Conservation (phyloP, 2,329 filamentous ascomycete genomes). For the Alternaria burnsii region DNA sequence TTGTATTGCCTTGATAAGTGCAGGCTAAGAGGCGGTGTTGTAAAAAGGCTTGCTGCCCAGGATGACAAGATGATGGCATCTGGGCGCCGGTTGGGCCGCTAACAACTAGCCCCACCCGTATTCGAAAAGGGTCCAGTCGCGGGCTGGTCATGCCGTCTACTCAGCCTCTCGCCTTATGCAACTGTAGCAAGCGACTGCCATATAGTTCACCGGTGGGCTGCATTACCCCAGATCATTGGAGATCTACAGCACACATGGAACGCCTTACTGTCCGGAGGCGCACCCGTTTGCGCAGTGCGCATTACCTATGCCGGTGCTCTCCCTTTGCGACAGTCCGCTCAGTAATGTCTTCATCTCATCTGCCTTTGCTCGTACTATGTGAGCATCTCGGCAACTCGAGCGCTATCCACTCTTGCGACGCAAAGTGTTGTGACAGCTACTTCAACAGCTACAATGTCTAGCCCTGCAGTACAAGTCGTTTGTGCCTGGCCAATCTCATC, state of each 20-base stretch:
- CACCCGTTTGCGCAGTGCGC: slow-evolving; percentile 16
- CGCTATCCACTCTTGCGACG: slow-evolving; percentile 30
- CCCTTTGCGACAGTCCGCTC: slow-evolving; percentile 11
- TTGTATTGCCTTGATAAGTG: slow-evolving; percentile 14
- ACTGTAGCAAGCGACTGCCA: slow-evolving; percentile 3
- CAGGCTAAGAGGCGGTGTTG: slow-evolving; percentile 2
- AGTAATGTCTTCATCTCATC: slow-evolving; percentile 17
- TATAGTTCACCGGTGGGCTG: slow-evolving; percentile 29
- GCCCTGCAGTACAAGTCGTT: slow-evolving; percentile 55
- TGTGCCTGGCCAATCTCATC: slow-evolving; percentile 67
- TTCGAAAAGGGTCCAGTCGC: not conserved
- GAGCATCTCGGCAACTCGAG: slow-evolving; percentile 44
- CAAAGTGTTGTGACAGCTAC: slow-evolving; percentile 19
- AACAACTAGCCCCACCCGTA: not conserved
- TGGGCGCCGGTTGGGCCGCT: slow-evolving; percentile 2
- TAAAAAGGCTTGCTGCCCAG: not conserved
- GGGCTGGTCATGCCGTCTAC: slow-evolving; percentile 2
- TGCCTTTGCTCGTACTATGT: slow-evolving; percentile 40
- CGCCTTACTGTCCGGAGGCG: slow-evolving; percentile 23
- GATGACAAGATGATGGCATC: slow-evolving; percentile 2
- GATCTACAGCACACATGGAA: slow-evolving; percentile 3
- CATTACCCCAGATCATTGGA: slow-evolving; percentile 9
- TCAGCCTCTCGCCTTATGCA: slow-evolving; percentile 22
- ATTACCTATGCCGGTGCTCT: slow-evolving; percentile 9
- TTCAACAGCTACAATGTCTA: slow-evolving; percentile 21